phyloP scores from a whole-genome alignment of 352 stramenopile species.

The Paralagenidium karlingii region DNA sequence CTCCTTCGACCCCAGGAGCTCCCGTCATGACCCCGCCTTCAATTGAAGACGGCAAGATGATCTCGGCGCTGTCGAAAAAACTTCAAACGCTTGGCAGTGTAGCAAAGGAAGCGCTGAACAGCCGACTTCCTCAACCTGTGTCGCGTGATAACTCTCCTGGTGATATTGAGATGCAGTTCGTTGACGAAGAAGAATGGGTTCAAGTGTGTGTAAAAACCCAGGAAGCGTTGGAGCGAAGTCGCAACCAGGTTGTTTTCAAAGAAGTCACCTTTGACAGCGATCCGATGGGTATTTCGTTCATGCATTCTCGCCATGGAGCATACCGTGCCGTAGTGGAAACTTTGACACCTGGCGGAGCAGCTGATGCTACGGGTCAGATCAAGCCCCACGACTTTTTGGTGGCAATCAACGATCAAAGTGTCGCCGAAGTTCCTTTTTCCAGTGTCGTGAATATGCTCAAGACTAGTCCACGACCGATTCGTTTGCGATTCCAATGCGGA shows the following conservation, averaged over 20 bases:
- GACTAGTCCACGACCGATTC: slow-evolving; percentile 39
- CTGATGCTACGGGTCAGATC: slow-evolving; percentile 50
- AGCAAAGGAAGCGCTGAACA: too few species aligned
- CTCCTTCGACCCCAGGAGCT: too few species aligned
- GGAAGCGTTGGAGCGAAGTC: slow-evolving; percentile 35
- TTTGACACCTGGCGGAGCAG: slow-evolving; percentile 68
- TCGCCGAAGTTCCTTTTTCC: slow-evolving; percentile 48
- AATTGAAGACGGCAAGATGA: too few species aligned
- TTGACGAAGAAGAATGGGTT: slow-evolving; percentile 65
- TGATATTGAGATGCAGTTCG: slow-evolving; percentile 1
- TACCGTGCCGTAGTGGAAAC: slow-evolving; percentile 71
- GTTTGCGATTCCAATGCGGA: slow-evolving; percentile 51
- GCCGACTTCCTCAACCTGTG: too few species aligned
- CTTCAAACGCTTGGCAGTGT: too few species aligned
- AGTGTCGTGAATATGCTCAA: slow-evolving; percentile 72
- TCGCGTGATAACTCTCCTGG: too few species aligned
- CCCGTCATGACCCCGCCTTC: too few species aligned
- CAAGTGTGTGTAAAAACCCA: slow-evolving; percentile 41
- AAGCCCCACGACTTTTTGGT: slow-evolving; percentile 59
- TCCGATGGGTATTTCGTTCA: slow-evolving; percentile 54
- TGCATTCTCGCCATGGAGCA: too few species aligned
- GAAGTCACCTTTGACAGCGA: slow-evolving; percentile 59
- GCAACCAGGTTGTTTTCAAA: slow-evolving; percentile 28
- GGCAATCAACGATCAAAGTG: slow-evolving; percentile 53
- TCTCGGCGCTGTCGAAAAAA: too few species aligned